Base-by-base conservation (phyloP, 331 rosid species). In the Telfairia occidentalis region DNA sequence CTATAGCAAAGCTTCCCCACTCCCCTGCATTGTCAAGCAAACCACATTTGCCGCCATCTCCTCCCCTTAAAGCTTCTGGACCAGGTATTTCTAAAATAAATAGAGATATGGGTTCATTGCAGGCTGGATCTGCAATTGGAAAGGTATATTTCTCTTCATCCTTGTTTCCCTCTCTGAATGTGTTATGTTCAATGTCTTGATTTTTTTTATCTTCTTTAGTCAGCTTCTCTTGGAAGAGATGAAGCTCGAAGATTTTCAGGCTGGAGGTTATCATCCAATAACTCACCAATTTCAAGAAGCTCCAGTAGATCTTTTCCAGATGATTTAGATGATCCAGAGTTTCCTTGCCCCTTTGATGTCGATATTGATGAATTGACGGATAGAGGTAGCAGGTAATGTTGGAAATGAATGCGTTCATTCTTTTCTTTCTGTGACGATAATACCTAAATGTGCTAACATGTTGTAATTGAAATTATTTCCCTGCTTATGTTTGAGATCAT, bases 271-370 rank as follows among this genome's bases (percentile, higher is more conserved):
- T 76, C 95, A 53, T 79, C 90, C 42, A 79, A 66, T 80, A 75
- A 85, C 85, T 87, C 81, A 4, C 96, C 83, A 48, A 34, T 84
- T 83, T 85, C 93, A 53, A 88, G 92, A 83, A 82, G 96, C 90
- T 87, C 98, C 54, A 93, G 95, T 77, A 90, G 90, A 84, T 93
- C 94, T 73, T 83, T 81, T 71, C 92, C 80, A 49, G 91, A 88
- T 77, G 92, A 89, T 79, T 81, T 80, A 73, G 97, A 90, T 81
- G 90, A 89, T 69, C 21, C 87, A 43, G 96, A 93, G 74, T 83
- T 81, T 76, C 78, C 83, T n/a, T 89, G 97, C 79, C 86, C 97
- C 0, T 93, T 93, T 88, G 94, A 86, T 74, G 82, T 87, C 74
- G 96, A 86, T 76, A 84, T 83, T 48, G 96, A 85, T 71, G 96